Percentiles rank a stretch among this genome's conserved stretches.
Evolutionary conservation across 1,284 basidiomycete genomes (phyloP).

Genomic region (Marasmius sp.): DNA sequence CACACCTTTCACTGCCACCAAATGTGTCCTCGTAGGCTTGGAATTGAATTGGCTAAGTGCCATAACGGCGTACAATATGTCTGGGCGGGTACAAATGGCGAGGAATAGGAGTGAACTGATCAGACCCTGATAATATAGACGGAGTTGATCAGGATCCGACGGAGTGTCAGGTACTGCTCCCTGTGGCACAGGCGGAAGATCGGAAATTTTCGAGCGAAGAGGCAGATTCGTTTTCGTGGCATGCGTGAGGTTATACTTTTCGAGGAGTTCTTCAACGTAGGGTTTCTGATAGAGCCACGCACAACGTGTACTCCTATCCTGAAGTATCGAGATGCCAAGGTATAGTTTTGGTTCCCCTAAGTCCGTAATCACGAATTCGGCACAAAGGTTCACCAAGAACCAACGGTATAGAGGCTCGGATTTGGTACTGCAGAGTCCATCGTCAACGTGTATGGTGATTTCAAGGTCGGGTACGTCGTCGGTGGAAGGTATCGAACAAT

Average conservation of each 20-base stretch:
- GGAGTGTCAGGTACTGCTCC: constrained; percentile 33
- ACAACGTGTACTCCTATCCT: too few species aligned
- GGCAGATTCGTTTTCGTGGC: background rate
- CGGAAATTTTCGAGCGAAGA: constrained; percentile 47
- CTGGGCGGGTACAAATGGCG: background rate
- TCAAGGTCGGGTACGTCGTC: too few species aligned
- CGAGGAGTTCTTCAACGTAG: background rate
- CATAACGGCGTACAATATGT: constrained; percentile 2
- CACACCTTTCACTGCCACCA: background rate
- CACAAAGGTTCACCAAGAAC: too few species aligned
- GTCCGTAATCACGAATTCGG: too few species aligned
- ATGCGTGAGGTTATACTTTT: background rate
- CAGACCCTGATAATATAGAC: background rate
- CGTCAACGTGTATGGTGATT: too few species aligned
- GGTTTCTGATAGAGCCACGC: too few species aligned
- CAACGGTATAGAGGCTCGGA: too few species aligned
- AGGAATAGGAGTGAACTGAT: constrained; percentile 1
- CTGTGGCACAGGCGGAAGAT: constrained; percentile 45
- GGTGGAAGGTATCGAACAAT: too few species aligned
- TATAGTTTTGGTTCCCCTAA: too few species aligned
- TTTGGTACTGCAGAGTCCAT: too few species aligned
- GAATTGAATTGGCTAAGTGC: constrained; percentile 4
- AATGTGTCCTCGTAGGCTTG: background rate
- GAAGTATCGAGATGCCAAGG: too few species aligned
- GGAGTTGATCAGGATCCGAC: background rate